Base-by-base conservation (phyloP, 495 filamentous ascomycete genomes). In the Aspergillus sclerotiicarbonarius region DNA sequence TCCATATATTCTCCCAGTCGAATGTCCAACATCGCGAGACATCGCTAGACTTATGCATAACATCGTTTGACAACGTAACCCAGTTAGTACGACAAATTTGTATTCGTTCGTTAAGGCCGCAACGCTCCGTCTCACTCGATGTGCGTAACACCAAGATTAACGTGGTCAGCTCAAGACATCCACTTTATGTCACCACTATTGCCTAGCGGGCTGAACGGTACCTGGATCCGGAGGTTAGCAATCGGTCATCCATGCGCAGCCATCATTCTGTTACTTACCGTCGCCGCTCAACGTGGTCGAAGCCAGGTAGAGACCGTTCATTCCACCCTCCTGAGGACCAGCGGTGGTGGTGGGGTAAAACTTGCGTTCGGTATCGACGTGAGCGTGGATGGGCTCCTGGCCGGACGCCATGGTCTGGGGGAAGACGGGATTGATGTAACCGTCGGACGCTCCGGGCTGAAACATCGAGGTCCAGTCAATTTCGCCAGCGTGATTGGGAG, bases 401-500 rank as follows among this genome's bases (percentile, higher is more conserved):
- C 73, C 71, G 58, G 72, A 56, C 18, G 73, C 72, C 77, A 80
- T 79, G 62, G 75, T 71, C 58, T 78, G 74, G 73, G 85, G 78
- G 71, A 81, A 82, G 69, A 82, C 84, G 59, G 76, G 69, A 77
- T 75, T 79, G 71, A 84, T 80, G 72, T 82, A 85, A 66, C 79
- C 74, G 71, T 85, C 76, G 60, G 84, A 80, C 64, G 80, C 76
- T 75, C 80, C 83, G 74, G 84, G 74, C 78, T 87, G 86, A 79
- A 87, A 90, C 81, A 89, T 85, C 64, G 84, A 79, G 60, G 86
- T 78, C 86, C 86, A 90, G 71, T 89, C 86, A 74, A 84, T 64
- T 46, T 72, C 75, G 67, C 71, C 68, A 41, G 75, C 62, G 52
- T 77, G 75, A 63, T 65, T 67, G 60, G 73, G 67, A 57, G 62